These are phyloP conservation scores for Phytopythium chamaehyphon DNA, from an alignment of 352 stramenopile genomes.

Conservation along the genomic window DNA sequence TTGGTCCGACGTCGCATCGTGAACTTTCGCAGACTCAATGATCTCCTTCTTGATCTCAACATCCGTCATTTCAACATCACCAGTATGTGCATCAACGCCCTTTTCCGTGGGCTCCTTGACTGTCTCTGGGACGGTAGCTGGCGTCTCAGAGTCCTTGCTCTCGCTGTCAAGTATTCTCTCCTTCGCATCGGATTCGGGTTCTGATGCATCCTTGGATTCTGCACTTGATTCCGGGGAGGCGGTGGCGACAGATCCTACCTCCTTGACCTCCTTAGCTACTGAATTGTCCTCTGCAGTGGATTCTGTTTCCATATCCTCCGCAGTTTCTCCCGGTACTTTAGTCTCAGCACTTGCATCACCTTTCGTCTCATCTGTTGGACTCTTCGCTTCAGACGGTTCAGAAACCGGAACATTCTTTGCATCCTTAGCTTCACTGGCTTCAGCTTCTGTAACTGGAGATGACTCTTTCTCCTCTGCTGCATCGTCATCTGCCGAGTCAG, in stretches of 20 bases:
- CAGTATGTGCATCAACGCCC: background rate
- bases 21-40: conserved; percentile 4
- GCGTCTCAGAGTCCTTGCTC: background rate
- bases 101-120: background rate
- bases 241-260: conserved; percentile 1
- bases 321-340: too few relatives aligned
- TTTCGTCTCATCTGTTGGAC: too few relatives aligned
- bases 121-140: background rate
- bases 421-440: conserved; percentile 9
- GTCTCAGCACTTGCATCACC: too few relatives aligned
- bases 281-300: too few relatives aligned
- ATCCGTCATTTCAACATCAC: conserved; percentile 3
- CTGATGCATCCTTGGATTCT: background rate
- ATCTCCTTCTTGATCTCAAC: conserved; percentile 21
- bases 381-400: too few relatives aligned
- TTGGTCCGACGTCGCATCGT: too few relatives aligned
- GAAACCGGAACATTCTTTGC: background rate
- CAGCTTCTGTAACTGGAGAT: background rate
- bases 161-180: background rate
- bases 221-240: background rate
- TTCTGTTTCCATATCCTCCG: too few relatives aligned
- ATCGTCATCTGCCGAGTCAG: background rate
- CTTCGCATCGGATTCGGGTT: background rate
- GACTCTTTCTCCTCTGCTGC: conserved; percentile 2
- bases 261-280: too few relatives aligned